Percentiles rank a stretch among this genome's conserved stretches.
These are phyloP conservation scores for Coccomyxa subellipsoidea DNA, from an alignment of 163 green algal genomes.

Conservation along the genomic window DNA sequence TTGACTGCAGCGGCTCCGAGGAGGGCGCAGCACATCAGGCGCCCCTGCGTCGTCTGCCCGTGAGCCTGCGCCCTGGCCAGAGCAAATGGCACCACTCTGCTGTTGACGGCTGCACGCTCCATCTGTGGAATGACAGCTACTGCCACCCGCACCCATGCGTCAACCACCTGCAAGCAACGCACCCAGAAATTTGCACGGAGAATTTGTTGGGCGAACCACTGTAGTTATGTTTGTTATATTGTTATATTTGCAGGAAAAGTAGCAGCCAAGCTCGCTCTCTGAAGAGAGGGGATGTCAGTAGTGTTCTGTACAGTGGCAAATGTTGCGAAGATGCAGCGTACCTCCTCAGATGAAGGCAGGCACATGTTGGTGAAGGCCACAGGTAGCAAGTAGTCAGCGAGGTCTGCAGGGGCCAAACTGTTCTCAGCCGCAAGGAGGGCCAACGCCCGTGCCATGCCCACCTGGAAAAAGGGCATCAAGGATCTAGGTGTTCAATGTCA, in stretches of 20 bases:
- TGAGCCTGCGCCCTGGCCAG: constrained; percentile 60
- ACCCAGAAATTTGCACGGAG: not conserved
- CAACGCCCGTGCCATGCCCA: constrained; percentile 44
- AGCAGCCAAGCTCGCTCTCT: not conserved
- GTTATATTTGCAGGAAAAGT: not conserved
- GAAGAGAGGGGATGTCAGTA: not conserved
- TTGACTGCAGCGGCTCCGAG: constrained; percentile 49
- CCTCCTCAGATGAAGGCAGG: constrained; percentile 51
- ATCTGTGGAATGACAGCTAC: constrained; percentile 53
- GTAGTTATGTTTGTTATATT: not conserved
- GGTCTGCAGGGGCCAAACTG: constrained; percentile 40
- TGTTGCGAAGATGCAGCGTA: constrained; percentile 6
- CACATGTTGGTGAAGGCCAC: constrained; percentile 38
- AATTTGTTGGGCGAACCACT: not conserved
- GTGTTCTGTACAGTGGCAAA: not conserved
- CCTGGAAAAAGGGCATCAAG: constrained; percentile 27
- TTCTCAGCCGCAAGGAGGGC: constrained; percentile 35
- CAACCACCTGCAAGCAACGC: constrained; percentile 43
- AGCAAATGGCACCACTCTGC: constrained; percentile 53
- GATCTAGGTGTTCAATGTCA: not conserved
- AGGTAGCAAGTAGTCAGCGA: constrained; percentile 51
- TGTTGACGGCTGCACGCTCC: constrained; percentile 40
- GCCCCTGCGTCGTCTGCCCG: constrained; percentile 42
- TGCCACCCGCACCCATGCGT: constrained; percentile 55
- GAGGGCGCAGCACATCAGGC: constrained; percentile 55